Conservation (phyloP, 805 yeast species). For the Brettanomyces anomalus region DNA sequence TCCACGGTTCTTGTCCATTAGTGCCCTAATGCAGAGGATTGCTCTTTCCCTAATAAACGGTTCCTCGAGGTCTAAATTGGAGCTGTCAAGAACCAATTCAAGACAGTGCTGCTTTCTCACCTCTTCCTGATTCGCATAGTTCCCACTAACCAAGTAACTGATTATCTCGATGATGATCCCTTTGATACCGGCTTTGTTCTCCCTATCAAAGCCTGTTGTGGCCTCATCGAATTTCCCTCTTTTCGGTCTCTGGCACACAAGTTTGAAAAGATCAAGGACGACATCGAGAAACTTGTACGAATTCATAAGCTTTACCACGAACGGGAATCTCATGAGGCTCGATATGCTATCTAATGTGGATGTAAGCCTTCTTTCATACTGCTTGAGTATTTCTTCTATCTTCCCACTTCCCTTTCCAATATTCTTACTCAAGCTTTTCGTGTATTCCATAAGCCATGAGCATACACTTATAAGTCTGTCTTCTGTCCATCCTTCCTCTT, state of each 20-base stretch:
- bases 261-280: conserved; percentile 29
- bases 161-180: conserved; percentile 59
- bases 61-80: conserved; percentile 80
- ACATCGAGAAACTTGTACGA: conserved; percentile 29
- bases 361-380: conserved; percentile 11
- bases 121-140: conserved; percentile 53
- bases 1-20: conserved; percentile 50
- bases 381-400: conserved; percentile 4
- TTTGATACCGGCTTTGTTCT: conserved; percentile 50
- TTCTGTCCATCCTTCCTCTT: conserved; percentile 28
- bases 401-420: conserved; percentile 3
- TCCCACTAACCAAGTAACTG: conserved; percentile 44
- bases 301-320: conserved; percentile 32
- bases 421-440: conserved; percentile 13
- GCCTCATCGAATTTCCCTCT: conserved; percentile 26
- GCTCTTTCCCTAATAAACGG: conserved; percentile 84
- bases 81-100: conserved; percentile 64
- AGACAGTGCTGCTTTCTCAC: conserved; percentile 61
- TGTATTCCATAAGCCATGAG: conserved; percentile 32
- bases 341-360: conserved; percentile 33
- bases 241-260: conserved; percentile 32
- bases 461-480: conserved; percentile 29
- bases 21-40: conserved; percentile 64
- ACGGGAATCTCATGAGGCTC: conserved; percentile 32
- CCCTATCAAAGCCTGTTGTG: conserved; percentile 3